phyloP scores from a whole-genome alignment of 1,284 basidiomycete species.

The Ceratobasidium sp. region DNA sequence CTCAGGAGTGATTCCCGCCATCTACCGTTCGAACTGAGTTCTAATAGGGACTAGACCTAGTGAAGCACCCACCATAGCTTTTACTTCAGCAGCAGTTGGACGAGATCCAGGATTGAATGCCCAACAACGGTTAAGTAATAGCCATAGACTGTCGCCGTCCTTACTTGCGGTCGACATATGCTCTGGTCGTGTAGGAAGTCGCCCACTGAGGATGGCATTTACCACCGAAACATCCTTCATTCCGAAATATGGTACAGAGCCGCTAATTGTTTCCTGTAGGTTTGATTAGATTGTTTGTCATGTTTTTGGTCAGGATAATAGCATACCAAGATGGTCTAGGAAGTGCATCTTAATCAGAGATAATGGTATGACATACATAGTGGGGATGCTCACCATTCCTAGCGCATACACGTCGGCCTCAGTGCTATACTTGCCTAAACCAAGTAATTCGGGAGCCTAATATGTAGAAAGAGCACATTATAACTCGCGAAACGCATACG shows the following conservation, averaged over 20 bases:
- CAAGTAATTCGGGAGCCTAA: constrained; percentile 6
- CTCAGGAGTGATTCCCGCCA: too few relatives aligned
- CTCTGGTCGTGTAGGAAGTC: constrained; percentile 3
- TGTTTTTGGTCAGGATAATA: too few relatives aligned
- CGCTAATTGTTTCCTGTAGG: constrained; percentile 19
- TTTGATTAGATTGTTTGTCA: background rate
- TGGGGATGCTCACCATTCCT: background rate
- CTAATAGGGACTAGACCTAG: too few relatives aligned
- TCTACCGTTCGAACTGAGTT: too few relatives aligned
- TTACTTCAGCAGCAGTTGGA: background rate
- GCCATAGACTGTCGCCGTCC: constrained; percentile 22
- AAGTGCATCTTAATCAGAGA: background rate
- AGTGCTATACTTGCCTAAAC: background rate
- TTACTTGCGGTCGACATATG: constrained; percentile 1
- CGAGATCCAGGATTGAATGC: background rate
- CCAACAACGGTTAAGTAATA: constrained; percentile 14
- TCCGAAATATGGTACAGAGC: background rate
- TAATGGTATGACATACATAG: background rate
- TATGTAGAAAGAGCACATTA: too few relatives aligned
- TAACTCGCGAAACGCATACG: too few relatives aligned
- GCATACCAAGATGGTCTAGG: constrained; percentile 24
- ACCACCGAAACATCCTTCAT: constrained; percentile 14
- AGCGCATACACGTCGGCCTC: constrained; percentile 30
- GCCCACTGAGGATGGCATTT: background rate
- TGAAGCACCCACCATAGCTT: too few relatives aligned